Base-by-base conservation (phyloP, 2,329 filamentous ascomycete species). In the Colletotrichum chrysophilum region DNA sequence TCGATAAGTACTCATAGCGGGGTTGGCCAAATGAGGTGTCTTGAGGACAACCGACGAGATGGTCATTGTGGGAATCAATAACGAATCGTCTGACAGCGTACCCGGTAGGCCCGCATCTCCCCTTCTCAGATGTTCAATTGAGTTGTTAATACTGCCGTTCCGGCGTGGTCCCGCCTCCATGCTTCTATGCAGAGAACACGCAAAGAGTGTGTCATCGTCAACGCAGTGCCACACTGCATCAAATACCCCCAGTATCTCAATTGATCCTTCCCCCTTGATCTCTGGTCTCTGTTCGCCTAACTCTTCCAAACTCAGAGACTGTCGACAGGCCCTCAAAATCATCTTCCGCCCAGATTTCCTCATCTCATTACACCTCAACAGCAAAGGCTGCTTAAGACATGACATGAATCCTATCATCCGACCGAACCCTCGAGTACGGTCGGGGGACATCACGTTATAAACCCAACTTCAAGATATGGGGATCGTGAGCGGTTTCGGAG, bases 351-450 rank as follows among this genome's bases (percentile, higher is more conserved):
- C 32, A 32, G 2, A 32, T 32, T 32, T 32, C 13, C 32, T 32
- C 32, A 32, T 12, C 32, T 13, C 32, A 32, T 32, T 2, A 32
- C 32, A 32, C 32, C 32, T 32, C 32, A 32, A 32, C 32, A 32
- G 32, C 32, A 13, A 32, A 32, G 32, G 12, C 32, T 32, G 32
- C 32, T 2, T 32, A 32, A 0, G 32, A 32, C 32, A 32, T 32
- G 32, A 2, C 32, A 32, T 32, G 12, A 32, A 32, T 32, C 12
- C 32, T 32, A 12, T 32, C 32, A 32, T 32, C 32, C 32, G 0
- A 32, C 2, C 32, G 32, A 32, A 2, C 32, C 0, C 32, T 13
- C 12, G 32, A 32, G 2, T 0, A 32, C 32, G 1, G 2, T 32
- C 0, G 32, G 32, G 1, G 32, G 32, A 32, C 43, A 52, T n/a